Conservation (phyloP, 306 rosid species). For the Prosopis cineraria region DNA sequence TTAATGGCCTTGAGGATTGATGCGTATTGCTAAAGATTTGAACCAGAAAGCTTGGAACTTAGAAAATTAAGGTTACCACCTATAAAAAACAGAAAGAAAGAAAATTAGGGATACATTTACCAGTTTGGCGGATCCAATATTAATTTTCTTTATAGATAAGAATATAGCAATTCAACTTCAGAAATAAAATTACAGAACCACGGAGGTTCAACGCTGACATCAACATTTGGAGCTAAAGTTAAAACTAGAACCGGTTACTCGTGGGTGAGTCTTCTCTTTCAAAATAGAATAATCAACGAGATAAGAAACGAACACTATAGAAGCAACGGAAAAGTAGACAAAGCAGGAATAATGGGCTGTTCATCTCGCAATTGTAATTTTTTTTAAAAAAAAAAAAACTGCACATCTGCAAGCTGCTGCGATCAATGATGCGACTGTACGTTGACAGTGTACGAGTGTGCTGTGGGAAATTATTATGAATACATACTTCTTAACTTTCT, state of each 20-base stretch:
- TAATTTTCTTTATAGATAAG: background rate
- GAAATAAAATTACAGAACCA: background rate
- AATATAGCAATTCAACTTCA: background rate
- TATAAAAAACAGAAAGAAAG: no score
- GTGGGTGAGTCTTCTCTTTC: background rate
- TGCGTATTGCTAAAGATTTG: background rate
- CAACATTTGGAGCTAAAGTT: background rate
- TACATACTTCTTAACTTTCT: constrained; percentile 38
- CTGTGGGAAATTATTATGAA: constrained; percentile 30
- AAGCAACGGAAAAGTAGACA: background rate
- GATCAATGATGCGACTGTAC: constrained; percentile 33
- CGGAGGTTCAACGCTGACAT: background rate
- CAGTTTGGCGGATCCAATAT: background rate
- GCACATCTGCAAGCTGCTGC: constrained; percentile 43
- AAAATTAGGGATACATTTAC: background rate
- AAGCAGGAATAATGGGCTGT: background rate
- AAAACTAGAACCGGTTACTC: background rate
- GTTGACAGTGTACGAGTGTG: constrained; percentile 43
- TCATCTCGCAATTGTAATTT: background rate
- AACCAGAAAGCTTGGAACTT: background rate
- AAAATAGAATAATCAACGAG: background rate
- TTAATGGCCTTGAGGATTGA: background rate
- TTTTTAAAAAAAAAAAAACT: background rate
- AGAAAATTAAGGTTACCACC: background rate
- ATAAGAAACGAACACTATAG: background rate